These are phyloP conservation scores for Nitzschia palea DNA, from an alignment of 108 stramenopile genomes.

Conservation along the genomic window DNA sequence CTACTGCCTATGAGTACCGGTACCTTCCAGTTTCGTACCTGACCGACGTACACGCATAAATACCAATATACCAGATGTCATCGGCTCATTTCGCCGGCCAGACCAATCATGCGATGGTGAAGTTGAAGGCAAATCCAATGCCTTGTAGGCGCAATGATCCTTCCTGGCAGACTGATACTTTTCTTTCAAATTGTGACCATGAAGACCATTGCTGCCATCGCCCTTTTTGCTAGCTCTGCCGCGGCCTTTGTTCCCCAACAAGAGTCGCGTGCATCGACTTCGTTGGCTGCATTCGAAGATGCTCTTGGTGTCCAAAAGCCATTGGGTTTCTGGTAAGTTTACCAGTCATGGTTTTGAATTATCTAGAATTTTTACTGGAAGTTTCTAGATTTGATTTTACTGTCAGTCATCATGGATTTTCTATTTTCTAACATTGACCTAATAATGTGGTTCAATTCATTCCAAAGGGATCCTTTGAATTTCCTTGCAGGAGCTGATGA, in stretches of 20 bases:
- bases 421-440: neutral
- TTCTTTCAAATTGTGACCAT: slow-evolving; percentile 35
- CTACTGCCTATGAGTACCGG: no score
- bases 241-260: slow-evolving; percentile 70
- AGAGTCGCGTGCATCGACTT: slow-evolving; percentile 39
- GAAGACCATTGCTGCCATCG: slow-evolving; percentile 59
- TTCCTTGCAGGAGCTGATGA: slow-evolving; percentile 31
- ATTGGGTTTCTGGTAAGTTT: slow-evolving; percentile 70
- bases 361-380: no score
- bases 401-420: no score
- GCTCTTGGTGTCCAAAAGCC: slow-evolving; percentile 82
- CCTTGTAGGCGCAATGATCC: neutral
- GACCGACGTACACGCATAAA: no score
- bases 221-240: slow-evolving; percentile 63
- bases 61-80: no score
- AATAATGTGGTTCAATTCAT: neutral
- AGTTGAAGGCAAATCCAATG: slow-evolving; percentile 8
- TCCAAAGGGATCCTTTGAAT: slow-evolving; percentile 34
- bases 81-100: no score
- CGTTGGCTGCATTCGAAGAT: slow-evolving; percentile 62
- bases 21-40: no score
- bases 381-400: no score
- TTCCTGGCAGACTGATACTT: neutral
- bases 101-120: no score
- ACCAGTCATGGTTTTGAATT: no score